Base-by-base conservation (phyloP, 2,329 filamentous ascomycete genomes). In the Colletotrichum cuscutae region DNA sequence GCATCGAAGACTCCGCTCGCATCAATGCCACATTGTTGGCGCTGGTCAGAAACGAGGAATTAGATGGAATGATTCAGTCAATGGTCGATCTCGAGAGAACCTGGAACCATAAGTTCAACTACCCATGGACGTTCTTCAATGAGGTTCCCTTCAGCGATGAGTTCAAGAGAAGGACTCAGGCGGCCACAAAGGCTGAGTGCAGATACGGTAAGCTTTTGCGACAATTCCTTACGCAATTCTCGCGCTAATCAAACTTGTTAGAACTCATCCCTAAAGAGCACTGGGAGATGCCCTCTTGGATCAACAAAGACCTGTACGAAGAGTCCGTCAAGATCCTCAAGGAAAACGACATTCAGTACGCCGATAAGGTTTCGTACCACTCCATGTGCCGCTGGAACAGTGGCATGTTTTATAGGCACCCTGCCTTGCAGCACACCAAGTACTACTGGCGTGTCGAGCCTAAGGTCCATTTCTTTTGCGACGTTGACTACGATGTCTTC, bases 341-440 rank as follows among this genome's bases (percentile, higher is more conserved):
- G 79, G 93, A 97, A 80, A 90, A 96, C 79, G 89, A 93, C 11
- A 95, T 99, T 56, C 96, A 98, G 81, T 99, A 99, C 82, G 94
- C 94, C 79, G 89, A 91, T 77, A 94, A 94, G 87, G 84, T 94
- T 66, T 98, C 95, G 61, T 99, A 99, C 85, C 96, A 98, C 84
- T 94, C 98, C 81, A 99, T 99, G 97, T 99, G 97, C 81, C 92
- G 97, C 69, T 99, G 97, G 97, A 99, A 99, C 86, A 97, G 94
- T 79, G 97, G 97, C 80, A 89, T 98, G 83, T 99, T 99, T 88
- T 98, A 98, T 87, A 95, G 97, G 80, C 97, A 99, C 83, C 95
- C 95, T 0, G 95, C 95, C 0, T 89, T 99, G 69, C 87, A 91
- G 76, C 84, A 97, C 78, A 91, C 89, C 75, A 94, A 95, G 77